Evolutionary conservation across 2,329 filamentous ascomycete genomes (phyloP), one percentile per base, ranked within the genome.

Genomic region (Stylonectria norvegica): DNA sequence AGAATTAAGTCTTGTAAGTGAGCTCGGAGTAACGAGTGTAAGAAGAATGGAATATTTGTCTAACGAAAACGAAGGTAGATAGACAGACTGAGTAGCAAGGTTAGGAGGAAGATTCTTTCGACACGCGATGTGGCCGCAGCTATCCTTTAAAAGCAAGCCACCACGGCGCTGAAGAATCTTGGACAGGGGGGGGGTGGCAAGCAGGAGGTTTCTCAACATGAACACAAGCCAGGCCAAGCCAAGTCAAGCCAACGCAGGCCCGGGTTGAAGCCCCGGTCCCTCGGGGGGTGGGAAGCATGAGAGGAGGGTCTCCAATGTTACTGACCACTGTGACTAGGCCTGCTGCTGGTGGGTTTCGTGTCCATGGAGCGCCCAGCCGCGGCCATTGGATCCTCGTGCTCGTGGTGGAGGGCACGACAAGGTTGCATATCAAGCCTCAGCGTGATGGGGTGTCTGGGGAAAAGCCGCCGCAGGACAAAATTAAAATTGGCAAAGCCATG

Each of bases 401-500:
- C n/a, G n/a, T n/a, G n/a, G n/a, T 14, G 27, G 27, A 8, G 27
- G 27, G 27, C 27, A 14, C 27, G 27, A 30, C 27, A 30, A 30
- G 27, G 27, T 30, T 36, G 34, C 22, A 23, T 19, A 36, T 36
- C 34, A 14, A 30, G 15, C 15, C 8, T 30, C 8, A 10, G 9
- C n/a, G n/a, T n/a, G 14, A 15, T 9, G 34, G 34, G n/a, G 49
- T 50, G 51, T 57, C 55, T 57, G 55, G 56, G 56, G 56, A 58
- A 30, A 30, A 56, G 45, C 53, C n/a, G n/a, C 52, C 42, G 43
- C 52, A 48, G 29, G 47, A 41, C 44, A 53, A 53, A 57, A 57
- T 58, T 58, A 55, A 57, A 57, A 47, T 48, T 56, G 51, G 43
- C 56, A 57, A n/a, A 57, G 55, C 55, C 52, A 58, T 53, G 53